Percentiles rank a stretch among this genome's conserved stretches.
Evolutionary conservation across 441 rosid species (phyloP).

Genomic region (Viola pubescens): DNA sequence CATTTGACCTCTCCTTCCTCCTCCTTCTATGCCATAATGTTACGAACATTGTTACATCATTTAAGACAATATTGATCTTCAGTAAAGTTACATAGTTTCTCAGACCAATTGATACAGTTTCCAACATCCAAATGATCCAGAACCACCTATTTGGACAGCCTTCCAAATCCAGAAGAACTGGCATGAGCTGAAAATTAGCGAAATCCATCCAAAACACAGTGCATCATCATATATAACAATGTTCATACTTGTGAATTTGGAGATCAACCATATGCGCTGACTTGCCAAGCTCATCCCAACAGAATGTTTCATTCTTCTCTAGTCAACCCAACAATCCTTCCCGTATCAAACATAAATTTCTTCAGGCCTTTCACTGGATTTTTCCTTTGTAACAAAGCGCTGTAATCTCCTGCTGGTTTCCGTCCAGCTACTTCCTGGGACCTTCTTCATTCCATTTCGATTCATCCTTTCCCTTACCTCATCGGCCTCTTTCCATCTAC

Average conservation of each 20-base stretch:
- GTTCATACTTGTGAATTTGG: neutral
- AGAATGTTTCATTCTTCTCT: conserved; percentile 32
- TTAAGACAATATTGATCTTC: too few relatives aligned
- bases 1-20: too few relatives aligned
- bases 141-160: too few relatives aligned
- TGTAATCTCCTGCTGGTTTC: conserved; percentile 36
- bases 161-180: too few relatives aligned
- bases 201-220: neutral
- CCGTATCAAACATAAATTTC: conserved; percentile 27
- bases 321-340: conserved; percentile 40
- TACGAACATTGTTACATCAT: too few relatives aligned
- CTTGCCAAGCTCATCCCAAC: conserved; percentile 26
- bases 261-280: conserved; percentile 20
- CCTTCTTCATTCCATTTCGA: conserved; percentile 53
- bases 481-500: conserved; percentile 80
- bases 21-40: too few relatives aligned
- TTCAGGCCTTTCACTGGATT: conserved; percentile 33
- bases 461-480: conserved; percentile 49
- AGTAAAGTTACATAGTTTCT: too few relatives aligned
- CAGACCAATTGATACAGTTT: too few relatives aligned
- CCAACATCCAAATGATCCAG: too few relatives aligned
- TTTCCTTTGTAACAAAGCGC: conserved; percentile 38
- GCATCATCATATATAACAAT: too few relatives aligned
- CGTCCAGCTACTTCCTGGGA: conserved; percentile 69
- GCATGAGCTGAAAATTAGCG: neutral